Conservation (phyloP, 192 early-diverging fungal species). For the Coemansia sp. region DNA sequence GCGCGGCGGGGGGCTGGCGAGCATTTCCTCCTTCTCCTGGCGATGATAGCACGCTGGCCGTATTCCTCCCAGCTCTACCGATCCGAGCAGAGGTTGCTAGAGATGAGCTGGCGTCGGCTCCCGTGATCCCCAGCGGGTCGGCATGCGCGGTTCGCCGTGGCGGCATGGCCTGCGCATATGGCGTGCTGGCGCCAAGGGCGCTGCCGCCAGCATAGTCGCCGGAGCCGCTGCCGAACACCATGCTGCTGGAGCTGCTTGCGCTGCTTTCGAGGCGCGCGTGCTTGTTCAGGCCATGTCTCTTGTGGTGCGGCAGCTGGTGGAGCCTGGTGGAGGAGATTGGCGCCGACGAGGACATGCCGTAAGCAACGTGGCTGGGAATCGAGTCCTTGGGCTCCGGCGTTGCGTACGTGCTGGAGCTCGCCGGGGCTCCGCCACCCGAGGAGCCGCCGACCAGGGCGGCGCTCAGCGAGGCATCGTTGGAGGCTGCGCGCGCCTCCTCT, state of each 20-base stretch:
- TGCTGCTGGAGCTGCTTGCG: conserved; percentile 16
- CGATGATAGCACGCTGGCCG: conserved; percentile 2
- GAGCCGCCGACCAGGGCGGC: neutral
- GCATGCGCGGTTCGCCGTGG: conserved; percentile 6
- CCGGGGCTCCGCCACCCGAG: neutral
- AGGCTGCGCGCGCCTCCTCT: neutral
- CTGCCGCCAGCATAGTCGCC: neutral
- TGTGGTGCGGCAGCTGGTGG: neutral
- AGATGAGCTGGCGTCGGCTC: neutral
- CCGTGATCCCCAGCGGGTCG: conserved; percentile 40
- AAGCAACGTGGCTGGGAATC: conserved; percentile 9
- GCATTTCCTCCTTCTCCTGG: neutral
- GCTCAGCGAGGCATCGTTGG: neutral
- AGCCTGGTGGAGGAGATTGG: conserved; percentile 10
- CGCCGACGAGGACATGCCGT: conserved; percentile 15
- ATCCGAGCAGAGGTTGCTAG: neutral
- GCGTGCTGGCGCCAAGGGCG: neutral
- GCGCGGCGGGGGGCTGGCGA: neutral
- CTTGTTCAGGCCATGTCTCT: neutral
- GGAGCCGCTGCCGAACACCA: conserved; percentile 12
- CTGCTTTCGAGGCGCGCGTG: conserved; percentile 27
- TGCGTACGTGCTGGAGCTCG: neutral
- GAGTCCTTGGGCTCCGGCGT: conserved; percentile 21
- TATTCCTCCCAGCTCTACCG: neutral
- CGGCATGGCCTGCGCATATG: neutral